phyloP scores from a whole-genome alignment of 2,329 filamentous ascomycete species.

The Sphaerulina musiva region DNA sequence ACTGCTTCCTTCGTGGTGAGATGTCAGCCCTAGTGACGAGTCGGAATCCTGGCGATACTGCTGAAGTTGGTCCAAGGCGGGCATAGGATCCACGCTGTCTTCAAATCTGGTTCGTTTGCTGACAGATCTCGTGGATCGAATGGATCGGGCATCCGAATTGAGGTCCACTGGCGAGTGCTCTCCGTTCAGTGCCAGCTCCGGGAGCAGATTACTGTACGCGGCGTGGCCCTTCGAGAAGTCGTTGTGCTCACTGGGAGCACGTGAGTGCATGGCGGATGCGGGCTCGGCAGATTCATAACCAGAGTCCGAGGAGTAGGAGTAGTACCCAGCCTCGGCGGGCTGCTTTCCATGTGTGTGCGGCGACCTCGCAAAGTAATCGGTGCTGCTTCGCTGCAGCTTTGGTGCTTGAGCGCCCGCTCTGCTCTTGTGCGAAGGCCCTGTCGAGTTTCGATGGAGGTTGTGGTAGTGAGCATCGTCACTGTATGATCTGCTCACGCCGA shows the following conservation, averaged over 20 bases:
- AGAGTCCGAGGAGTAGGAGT: slow-evolving; percentile 24
- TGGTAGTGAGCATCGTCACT: slow-evolving; percentile 4
- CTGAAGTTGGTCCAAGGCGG: slow-evolving; percentile 12
- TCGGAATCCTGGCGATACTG: slow-evolving; percentile 3
- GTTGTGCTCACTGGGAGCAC: slow-evolving; percentile 22
- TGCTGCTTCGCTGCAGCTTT: slow-evolving; percentile 3
- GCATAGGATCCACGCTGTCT: slow-evolving; percentile 16
- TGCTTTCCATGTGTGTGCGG: slow-evolving; percentile 1
- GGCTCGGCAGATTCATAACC: slow-evolving; percentile 26
- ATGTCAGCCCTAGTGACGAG: neutral
- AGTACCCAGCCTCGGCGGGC: slow-evolving; percentile 5
- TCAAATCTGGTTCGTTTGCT: slow-evolving; percentile 18
- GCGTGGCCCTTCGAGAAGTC: slow-evolving; percentile 9
- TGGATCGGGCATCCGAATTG: slow-evolving; percentile 10
- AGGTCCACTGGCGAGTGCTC: slow-evolving; percentile 13
- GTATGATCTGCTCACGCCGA: neutral
- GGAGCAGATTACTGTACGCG: slow-evolving; percentile 12
- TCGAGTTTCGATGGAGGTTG: slow-evolving; percentile 1
- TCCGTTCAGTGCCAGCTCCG: slow-evolving; percentile 21
- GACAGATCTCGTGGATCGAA: slow-evolving; percentile 11
- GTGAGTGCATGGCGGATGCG: slow-evolving; percentile 19
- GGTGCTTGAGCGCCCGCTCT: neutral
- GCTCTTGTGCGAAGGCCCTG: slow-evolving; percentile 8
- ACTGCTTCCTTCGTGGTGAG: slow-evolving; percentile 5
- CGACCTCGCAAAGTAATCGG: slow-evolving; percentile 7